Percentiles rank a stretch among this genome's conserved stretches.
Evolutionary conservation across 2,329 filamentous ascomycete species (phyloP).

Genomic region (Ophiostoma himal-ulmi): DNA sequence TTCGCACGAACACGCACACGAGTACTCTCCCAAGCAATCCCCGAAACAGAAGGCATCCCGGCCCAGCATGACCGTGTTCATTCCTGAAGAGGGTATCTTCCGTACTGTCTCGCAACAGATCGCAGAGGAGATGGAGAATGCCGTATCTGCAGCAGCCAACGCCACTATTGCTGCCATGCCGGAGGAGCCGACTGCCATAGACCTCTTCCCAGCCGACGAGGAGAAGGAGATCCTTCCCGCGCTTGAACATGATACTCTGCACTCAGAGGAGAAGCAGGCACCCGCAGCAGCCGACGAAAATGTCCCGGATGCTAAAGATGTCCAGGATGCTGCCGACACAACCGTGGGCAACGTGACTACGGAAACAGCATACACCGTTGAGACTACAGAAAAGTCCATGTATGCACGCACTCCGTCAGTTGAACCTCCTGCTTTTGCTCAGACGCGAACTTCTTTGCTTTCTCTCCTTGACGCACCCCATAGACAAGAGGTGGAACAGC

Average conservation of each 20-base stretch:
- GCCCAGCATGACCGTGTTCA: constrained; percentile 50
- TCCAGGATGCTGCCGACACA: constrained; percentile 30
- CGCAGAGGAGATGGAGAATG: constrained; percentile 39
- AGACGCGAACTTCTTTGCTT: constrained; percentile 53
- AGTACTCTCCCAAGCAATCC: constrained; percentile 14
- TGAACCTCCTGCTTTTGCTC: constrained; percentile 54
- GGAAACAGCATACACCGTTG: constrained; percentile 16
- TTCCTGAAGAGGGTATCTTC: constrained; percentile 58
- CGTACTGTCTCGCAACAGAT: constrained; percentile 53
- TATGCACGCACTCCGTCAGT: constrained; percentile 61
- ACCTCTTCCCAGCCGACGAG: constrained; percentile 23
- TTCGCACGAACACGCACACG: not conserved
- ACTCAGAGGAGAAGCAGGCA: not conserved
- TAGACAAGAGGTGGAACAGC: constrained; percentile 34
- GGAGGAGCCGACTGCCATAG: constrained; percentile 23
- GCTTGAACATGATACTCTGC: not conserved
- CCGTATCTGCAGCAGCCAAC: constrained; percentile 28
- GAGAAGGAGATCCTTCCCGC: not conserved
- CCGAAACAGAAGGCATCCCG: not conserved
- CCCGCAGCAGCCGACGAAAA: constrained; percentile 25
- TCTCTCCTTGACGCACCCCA: constrained; percentile 56
- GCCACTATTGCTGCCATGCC: constrained; percentile 26
- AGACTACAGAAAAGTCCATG: constrained; percentile 32
- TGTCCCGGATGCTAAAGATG: not conserved
- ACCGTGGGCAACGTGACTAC: constrained; percentile 31